Evolutionary conservation across 2,329 filamentous ascomycete species (phyloP).

Genomic region (Monosporascus sp.): DNA sequence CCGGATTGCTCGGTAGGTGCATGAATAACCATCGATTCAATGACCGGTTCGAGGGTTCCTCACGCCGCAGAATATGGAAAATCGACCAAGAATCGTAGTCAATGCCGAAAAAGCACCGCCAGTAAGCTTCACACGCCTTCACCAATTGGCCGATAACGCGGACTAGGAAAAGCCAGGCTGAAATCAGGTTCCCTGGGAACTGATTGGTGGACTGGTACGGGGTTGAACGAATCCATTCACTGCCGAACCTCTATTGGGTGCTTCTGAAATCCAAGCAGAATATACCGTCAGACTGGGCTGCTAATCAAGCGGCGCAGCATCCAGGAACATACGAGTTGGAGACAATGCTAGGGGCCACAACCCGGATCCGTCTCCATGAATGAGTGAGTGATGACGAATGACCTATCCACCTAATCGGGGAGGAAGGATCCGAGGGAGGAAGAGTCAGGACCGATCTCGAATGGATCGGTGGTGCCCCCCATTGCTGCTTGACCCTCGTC

Average conservation of each 20-base stretch:
- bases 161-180: background rate
- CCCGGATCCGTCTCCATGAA: constrained; percentile 1
- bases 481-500: background rate
- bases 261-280: background rate
- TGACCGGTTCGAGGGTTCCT: background rate
- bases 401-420: constrained; percentile 6
- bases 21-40: background rate
- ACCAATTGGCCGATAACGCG: background rate
- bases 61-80: background rate
- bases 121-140: background rate
- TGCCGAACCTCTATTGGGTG: background rate
- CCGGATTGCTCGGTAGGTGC: background rate
- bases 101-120: background rate
- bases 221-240: background rate
- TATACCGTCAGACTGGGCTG: background rate
- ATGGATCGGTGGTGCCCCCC: background rate
- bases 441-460: background rate
- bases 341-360: background rate
- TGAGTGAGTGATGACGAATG: background rate
- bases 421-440: constrained; percentile 7
- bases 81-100: background rate
- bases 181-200: background rate
- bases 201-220: background rate
- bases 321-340: constrained; percentile 1
- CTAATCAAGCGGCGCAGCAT: constrained; percentile 12